Percentiles rank a stretch among this genome's conserved stretches.
Evolutionary conservation across 2,329 filamentous ascomycete genomes (phyloP).

Genomic region (Ophiostoma novo-ulmi): DNA sequence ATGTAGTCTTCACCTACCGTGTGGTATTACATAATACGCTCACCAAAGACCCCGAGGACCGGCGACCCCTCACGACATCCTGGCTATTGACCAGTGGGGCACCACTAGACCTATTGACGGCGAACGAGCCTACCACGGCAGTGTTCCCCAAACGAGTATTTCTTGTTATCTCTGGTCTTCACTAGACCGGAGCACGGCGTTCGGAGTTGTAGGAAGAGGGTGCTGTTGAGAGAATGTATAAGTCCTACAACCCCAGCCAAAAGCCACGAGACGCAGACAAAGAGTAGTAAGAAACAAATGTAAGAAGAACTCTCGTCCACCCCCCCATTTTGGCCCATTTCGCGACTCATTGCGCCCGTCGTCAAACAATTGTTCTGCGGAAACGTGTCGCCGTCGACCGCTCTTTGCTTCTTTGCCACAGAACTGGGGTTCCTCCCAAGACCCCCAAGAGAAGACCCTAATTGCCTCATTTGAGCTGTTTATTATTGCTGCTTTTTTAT

Average conservation of each 20-base stretch:
- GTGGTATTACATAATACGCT: neutral
- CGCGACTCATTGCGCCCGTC: neutral
- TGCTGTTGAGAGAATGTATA: neutral
- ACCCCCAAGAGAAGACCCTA: neutral
- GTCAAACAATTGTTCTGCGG: neutral
- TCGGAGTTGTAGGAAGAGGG: conserved; percentile 16
- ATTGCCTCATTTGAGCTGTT: conserved; percentile 9
- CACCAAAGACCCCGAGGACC: neutral
- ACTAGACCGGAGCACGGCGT: conserved; percentile 18
- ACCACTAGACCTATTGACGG: neutral
- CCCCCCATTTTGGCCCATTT: neutral
- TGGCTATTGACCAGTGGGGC: neutral
- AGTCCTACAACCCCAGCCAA: conserved; percentile 5
- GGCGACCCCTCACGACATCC: neutral
- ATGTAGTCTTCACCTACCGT: neutral
- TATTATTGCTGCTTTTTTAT: neutral
- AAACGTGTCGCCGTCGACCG: conserved; percentile 9
- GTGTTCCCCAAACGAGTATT: conserved; percentile 11
- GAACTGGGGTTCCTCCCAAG: neutral
- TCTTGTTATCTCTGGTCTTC: neutral
- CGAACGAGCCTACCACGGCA: conserved; percentile 12
- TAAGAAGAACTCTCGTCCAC: conserved; percentile 11
- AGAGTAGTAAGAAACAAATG: conserved; percentile 2
- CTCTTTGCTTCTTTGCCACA: neutral
- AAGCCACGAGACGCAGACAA: neutral